These are phyloP conservation scores for Lepidium didymum DNA, from an alignment of 345 rosid genomes.

Conservation along the genomic window DNA sequence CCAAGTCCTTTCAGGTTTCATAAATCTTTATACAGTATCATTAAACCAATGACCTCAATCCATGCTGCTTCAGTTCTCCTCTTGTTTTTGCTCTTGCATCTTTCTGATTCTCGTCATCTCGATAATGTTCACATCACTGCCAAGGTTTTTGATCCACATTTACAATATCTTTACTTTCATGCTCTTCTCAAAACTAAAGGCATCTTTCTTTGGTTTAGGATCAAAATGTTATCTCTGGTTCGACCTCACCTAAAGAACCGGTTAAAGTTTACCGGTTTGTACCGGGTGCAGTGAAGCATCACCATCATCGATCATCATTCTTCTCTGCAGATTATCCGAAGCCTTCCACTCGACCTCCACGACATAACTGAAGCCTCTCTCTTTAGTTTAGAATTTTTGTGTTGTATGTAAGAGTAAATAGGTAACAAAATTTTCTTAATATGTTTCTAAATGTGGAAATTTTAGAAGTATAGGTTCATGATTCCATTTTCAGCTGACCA, in stretches of 20 bases:
- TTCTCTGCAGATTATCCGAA: conserved; percentile 30
- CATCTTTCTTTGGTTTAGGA: neutral
- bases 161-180: neutral
- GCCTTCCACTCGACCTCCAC: conserved; percentile 33
- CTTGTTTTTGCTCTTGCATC: conserved; percentile 21
- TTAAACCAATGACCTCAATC: conserved; percentile 11
- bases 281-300: neutral
- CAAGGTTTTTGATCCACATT: conserved; percentile 18
- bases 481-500: neutral
- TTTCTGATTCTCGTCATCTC: conserved; percentile 25
- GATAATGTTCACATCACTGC: neutral
- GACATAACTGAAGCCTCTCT: conserved; percentile 26
- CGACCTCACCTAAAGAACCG: neutral
- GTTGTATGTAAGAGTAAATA: conserved; percentile 15
- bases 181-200: neutral
- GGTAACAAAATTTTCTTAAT: conserved; percentile 3
- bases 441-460: conserved; percentile 6
- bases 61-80: conserved; percentile 15
- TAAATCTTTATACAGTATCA: neutral
- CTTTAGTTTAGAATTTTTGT: neutral
- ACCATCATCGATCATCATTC: neutral
- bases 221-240: conserved; percentile 3
- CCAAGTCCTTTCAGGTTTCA: neutral
- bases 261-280: conserved; percentile 8
- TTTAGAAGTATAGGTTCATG: conserved; percentile 10